Conservation (phyloP, 2,329 filamentous ascomycete species). For the Sporothrix humicola region DNA sequence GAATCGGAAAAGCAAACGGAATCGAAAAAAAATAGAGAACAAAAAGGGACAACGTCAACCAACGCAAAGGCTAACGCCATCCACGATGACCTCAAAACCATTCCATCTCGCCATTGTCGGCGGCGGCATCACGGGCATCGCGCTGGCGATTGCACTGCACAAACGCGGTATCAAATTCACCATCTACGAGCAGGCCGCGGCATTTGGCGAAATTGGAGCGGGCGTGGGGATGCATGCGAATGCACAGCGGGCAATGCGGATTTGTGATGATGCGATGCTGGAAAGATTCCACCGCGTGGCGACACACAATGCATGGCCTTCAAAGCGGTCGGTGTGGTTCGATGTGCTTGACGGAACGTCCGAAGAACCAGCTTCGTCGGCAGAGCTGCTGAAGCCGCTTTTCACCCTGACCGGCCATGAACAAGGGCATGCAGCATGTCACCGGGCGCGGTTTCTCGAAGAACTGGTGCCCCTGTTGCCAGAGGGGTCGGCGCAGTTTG, state of each 20-base stretch:
- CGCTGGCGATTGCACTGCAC: slow-evolving; percentile 45
- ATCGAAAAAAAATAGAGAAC: neutral
- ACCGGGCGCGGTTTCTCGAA: slow-evolving; percentile 42
- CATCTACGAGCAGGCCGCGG: slow-evolving; percentile 47
- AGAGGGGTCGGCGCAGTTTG: slow-evolving; percentile 39
- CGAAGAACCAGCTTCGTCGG: neutral
- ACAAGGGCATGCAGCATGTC: slow-evolving; percentile 39
- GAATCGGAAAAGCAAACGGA: neutral
- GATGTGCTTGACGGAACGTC: slow-evolving; percentile 39
- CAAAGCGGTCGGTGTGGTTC: slow-evolving; percentile 41
- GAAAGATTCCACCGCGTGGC: slow-evolving; percentile 43
- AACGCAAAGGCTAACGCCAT: neutral
- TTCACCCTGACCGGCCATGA: slow-evolving; percentile 37
- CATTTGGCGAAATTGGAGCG: slow-evolving; percentile 48
- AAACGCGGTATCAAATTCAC: slow-evolving; percentile 43
- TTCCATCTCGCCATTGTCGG: slow-evolving; percentile 49
- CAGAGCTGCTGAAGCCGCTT: slow-evolving; percentile 31
- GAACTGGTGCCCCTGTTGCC: slow-evolving; percentile 41
- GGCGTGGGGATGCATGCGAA: slow-evolving; percentile 48
- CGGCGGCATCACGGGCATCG: slow-evolving; percentile 50
- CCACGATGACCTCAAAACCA: slow-evolving; percentile 27
- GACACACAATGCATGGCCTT: slow-evolving; percentile 40
- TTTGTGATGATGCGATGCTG: slow-evolving; percentile 42
- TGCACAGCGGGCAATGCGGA: slow-evolving; percentile 44
- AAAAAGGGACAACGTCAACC: neutral